phyloP scores from a whole-genome alignment of 148 eudicot genomes.

The Rhododendron ovatum region DNA sequence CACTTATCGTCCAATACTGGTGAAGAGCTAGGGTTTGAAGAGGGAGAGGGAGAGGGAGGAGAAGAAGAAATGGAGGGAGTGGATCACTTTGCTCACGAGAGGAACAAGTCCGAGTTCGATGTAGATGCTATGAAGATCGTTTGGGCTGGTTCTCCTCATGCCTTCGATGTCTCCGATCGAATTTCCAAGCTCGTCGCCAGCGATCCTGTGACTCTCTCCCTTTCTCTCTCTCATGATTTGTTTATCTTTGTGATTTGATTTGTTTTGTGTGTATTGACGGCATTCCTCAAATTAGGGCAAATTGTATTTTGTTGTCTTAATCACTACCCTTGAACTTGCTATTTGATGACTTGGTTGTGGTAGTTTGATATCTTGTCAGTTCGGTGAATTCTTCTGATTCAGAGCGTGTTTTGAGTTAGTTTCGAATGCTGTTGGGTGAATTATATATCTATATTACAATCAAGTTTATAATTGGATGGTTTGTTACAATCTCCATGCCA shows the following conservation, averaged over 20 bases:
- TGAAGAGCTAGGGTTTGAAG: constrained; percentile 9
- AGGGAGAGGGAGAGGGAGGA: constrained; percentile 1
- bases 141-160: constrained; percentile 71
- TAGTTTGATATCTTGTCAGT: background rate
- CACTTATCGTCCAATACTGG: background rate
- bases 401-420: background rate
- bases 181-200: constrained; percentile 83
- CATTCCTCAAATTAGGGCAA: background rate
- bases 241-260: background rate
- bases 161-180: constrained; percentile 68
- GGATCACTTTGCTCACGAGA: constrained; percentile 74
- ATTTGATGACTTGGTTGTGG: background rate
- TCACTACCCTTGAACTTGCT: background rate
- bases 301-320: background rate
- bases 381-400: background rate
- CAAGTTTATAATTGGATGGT: background rate
- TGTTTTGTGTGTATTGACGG: background rate
- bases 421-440: background rate
- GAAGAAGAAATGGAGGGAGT: constrained; percentile 35
- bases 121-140: constrained; percentile 69
- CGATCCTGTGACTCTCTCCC: constrained; percentile 59
- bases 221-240: constrained; percentile 13
- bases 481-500: background rate
- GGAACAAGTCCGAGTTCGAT: constrained; percentile 67
- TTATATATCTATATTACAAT: background rate